Percentiles rank a stretch among this genome's conserved stretches.
Conservation (phyloP, 345 rosid species). For the Linum usitatissimum region DNA sequence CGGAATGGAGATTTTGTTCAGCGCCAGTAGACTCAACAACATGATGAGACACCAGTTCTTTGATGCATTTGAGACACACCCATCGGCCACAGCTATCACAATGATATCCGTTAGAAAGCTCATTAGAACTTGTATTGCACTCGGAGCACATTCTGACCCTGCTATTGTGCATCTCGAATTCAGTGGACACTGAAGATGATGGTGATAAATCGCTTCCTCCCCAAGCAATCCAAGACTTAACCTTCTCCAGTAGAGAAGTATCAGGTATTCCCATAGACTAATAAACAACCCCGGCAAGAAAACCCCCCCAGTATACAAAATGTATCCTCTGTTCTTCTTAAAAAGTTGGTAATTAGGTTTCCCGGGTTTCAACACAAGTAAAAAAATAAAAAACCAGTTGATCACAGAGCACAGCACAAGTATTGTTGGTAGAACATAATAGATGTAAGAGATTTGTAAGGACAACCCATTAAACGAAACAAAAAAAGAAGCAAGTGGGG, state of each 20-base stretch:
- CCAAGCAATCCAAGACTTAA: constrained; percentile 67
- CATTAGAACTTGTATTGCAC: constrained; percentile 29
- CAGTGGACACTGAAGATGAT: constrained; percentile 17
- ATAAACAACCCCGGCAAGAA: constrained; percentile 27
- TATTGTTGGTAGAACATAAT: not conserved
- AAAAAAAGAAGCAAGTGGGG: not conserved
- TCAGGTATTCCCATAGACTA: constrained; percentile 67
- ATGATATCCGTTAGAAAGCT: constrained; percentile 25
- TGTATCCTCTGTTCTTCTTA: constrained; percentile 15
- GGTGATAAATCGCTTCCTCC: constrained; percentile 40
- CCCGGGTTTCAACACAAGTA: constrained; percentile 1
- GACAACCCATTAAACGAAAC: not conserved
- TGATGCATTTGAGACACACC: constrained; percentile 44
- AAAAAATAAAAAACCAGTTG: not conserved
- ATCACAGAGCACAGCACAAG: not conserved
- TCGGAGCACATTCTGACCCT: constrained; percentile 37
- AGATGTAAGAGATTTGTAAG: not conserved
- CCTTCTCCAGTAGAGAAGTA: constrained; percentile 57
- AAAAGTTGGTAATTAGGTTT: constrained; percentile 3
- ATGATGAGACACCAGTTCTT: constrained; percentile 13
- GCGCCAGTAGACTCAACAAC: constrained; percentile 19
- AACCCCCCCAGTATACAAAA: constrained; percentile 14
- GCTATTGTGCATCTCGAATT: constrained; percentile 37
- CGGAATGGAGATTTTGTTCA: constrained; percentile 9
- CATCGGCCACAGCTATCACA: constrained; percentile 58